Evolutionary conservation across 371 early-diverging fungal genomes (phyloP), one percentile per base, ranked within the genome.

Genomic region (Mortierella sp.): DNA sequence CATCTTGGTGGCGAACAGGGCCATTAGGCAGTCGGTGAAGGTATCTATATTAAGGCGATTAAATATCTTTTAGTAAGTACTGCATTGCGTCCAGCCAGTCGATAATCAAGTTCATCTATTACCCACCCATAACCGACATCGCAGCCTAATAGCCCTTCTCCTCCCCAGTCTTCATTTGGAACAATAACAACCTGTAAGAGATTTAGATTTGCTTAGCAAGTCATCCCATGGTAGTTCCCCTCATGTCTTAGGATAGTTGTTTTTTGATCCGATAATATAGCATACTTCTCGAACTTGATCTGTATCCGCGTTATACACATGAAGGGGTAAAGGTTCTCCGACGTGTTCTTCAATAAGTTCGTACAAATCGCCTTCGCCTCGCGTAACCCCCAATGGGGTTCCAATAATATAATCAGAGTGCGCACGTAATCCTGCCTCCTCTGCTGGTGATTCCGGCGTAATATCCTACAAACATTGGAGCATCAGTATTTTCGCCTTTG

Each of bases 351-450:
- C 89, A 3, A 93, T 87, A 8, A 93, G 75, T 16, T 84, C 77
- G 64, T 89, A 92, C 59, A 93, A 87, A 68, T 92, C 93, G 59
- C 90, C 86, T 73, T 93, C 90, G 45, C 85, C 86, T 36, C 87
- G 70, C 58, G 93, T 74, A 13, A 88, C 87, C 57, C 86, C 84
- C 33, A 90, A 83, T 40, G 92, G 91, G 10, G 89, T 88, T 36
- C 92, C 94, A 58, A 93, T 89, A 65, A 93, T 89, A 76, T 92
- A 93, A 71, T 93, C 94, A 1, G 86, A 82, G 64, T 88, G 85
- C 2, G 91, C 85, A 38, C 87, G 85, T 4, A 93, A 81, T n/a
- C 93, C 92, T 8, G 94, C 92, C 82, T 83, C 86, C 77, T 88
- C 90, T 43, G 94, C 93, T 8, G 94, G 94, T 7, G 93, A 92